phyloP scores from a whole-genome alignment of 805 yeast genomes.

The Cyberlindnera lachancei region DNA sequence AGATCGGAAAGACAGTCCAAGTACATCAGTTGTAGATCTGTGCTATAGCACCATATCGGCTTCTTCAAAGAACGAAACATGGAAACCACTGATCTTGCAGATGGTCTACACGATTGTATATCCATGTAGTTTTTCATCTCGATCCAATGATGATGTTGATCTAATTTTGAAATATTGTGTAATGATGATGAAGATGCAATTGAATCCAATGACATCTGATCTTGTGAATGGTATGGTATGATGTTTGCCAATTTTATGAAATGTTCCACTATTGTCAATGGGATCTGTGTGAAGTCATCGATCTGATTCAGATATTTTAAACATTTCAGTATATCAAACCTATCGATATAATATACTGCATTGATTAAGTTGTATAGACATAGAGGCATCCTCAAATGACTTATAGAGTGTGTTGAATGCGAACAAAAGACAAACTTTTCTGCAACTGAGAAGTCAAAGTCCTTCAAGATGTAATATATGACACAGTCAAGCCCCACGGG shows the following conservation, averaged over 20 bases:
- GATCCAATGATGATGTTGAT: too few relatives aligned
- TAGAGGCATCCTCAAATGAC: slow-evolving; percentile 3
- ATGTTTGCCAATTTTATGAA: slow-evolving; percentile 18
- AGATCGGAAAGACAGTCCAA: slow-evolving; percentile 16
- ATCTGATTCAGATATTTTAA: slow-evolving; percentile 10
- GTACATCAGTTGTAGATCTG: slow-evolving; percentile 17
- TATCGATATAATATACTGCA: slow-evolving; percentile 18
- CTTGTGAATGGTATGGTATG: slow-evolving; percentile 15
- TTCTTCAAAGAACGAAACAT: slow-evolving; percentile 11
- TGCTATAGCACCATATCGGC: slow-evolving; percentile 8
- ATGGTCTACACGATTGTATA: slow-evolving; percentile 8
- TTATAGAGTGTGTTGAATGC: neutral
- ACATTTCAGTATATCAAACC: slow-evolving; percentile 16
- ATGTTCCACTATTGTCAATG: slow-evolving; percentile 13
- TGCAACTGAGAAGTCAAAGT: slow-evolving; percentile 15
- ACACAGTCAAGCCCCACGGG: slow-evolving; percentile 9
- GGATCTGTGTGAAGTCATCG: slow-evolving; percentile 4
- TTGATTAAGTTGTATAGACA: slow-evolving; percentile 16
- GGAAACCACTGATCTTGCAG: slow-evolving; percentile 18
- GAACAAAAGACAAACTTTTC: slow-evolving; percentile 11
- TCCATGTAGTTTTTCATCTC: slow-evolving; percentile 5
- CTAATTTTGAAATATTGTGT: too few relatives aligned
- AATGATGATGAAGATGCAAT: too few relatives aligned
- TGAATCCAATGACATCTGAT: slow-evolving; percentile 7
- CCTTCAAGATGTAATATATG: slow-evolving; percentile 20